A percentile compares a stretch with the other conserved stretches of the same genome.
These are phyloP conservation scores for Leptographium galeiforme DNA, from an alignment of 2,329 filamentous ascomycete genomes.

Conservation along the genomic window DNA sequence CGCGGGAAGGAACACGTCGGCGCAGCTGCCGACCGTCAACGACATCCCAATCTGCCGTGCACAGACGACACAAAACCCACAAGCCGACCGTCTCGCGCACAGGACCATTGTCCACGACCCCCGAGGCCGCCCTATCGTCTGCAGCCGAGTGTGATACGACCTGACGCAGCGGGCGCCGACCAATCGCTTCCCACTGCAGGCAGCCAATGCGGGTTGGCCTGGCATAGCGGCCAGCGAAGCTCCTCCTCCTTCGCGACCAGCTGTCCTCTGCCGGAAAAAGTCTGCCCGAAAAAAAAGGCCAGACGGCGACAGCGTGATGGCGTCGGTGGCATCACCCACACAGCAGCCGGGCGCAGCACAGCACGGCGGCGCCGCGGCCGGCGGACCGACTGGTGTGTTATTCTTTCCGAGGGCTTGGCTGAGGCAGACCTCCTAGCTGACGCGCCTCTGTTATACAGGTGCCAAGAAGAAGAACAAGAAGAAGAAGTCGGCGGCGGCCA, in stretches of 20 bases:
- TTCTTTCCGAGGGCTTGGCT: neutral
- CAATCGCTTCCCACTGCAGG: neutral
- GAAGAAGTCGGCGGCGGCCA: slow-evolving; percentile 39
- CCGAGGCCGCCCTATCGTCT: neutral
- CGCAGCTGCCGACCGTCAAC: neutral
- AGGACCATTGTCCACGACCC: neutral
- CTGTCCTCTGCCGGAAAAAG: neutral
- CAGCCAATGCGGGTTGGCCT: neutral
- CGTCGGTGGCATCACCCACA: slow-evolving; percentile 4
- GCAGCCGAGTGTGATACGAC: neutral
- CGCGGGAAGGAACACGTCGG: neutral
- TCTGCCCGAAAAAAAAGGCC: neutral
- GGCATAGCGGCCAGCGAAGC: neutral
- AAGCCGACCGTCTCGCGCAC: neutral
- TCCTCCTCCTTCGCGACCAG: neutral
- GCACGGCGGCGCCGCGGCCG: slow-evolving; percentile 1
- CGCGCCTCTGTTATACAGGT: slow-evolving; percentile 19
- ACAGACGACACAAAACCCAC: too few species aligned
- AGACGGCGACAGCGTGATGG: slow-evolving; percentile 7
- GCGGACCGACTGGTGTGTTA: slow-evolving; percentile 6
- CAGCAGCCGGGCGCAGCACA: slow-evolving; percentile 2
- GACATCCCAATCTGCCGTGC: too few species aligned
- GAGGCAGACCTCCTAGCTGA: neutral
- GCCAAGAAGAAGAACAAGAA: slow-evolving; percentile 48
- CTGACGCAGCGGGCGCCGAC: neutral